Evolutionary conservation across 345 rosid species (phyloP), one percentile per base, ranked within the genome.

Genomic region (Pugionium cornutum): DNA sequence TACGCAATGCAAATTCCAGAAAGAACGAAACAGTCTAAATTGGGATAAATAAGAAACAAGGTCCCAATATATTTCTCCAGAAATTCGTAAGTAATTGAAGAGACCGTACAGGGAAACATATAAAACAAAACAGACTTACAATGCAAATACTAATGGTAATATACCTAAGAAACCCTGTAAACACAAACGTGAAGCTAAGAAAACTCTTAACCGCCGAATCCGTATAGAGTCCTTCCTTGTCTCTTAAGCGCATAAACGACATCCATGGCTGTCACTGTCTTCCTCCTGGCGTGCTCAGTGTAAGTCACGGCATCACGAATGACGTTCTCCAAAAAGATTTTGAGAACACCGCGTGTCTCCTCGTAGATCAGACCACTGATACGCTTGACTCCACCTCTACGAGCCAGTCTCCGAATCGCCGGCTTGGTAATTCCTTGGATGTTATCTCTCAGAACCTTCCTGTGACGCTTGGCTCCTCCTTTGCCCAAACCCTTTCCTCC

Each of bases 321-420:
- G 18, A 18, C 18, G 18, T 18, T 18, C 18, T 18, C 18, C 18
- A 18, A 18, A 18, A 18, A 18, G 18, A 18, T 18, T 18, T 18
- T 18, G 18, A 18, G 18, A 18, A 18, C 18, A 18, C 18, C 18
- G 18, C 18, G 18, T 18, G 18, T 18, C 18, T 18, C 18, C 18
- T 18, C 18, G 18, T 18, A 18, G 67, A 81, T 81, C 1, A 81
- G 58, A n/a, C 84, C 84, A 44, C 82, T 81, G 58, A 81, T 81
- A 33, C 82, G 76, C 78, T 81, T 81, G 25, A 81, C 84, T 2
- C 84, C 82, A 9, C 80, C 84, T 48, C 82, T 71, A 7, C 82
- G 78, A n/a, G 82, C 84, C 50, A 81, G 33, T 0, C 82, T 75
- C 6, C 84, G 56, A 18, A 18, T 18, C 18, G 18, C 18, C 18